These are phyloP conservation scores for Pleurotus djamor DNA, from an alignment of 768 basidiomycete species.

Conservation along the genomic window DNA sequence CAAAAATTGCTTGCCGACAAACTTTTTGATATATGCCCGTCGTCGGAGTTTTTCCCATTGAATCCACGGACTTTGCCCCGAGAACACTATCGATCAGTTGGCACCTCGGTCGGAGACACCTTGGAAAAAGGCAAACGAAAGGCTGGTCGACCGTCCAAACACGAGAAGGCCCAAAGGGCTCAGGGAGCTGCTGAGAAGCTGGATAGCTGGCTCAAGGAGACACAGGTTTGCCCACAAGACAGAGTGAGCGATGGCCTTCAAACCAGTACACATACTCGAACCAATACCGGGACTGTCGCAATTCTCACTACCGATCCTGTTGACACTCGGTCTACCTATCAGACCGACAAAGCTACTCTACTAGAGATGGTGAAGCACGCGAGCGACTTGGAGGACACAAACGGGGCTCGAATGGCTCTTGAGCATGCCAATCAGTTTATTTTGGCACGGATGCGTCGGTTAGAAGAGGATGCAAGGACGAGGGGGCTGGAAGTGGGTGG, in stretches of 20 bases:
- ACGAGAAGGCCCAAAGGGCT: conserved; percentile 56
- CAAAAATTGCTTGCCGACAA: conserved; percentile 42
- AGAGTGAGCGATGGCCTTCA: too few relatives aligned
- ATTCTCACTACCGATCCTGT: conserved; percentile 22
- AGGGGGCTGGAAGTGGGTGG: conserved; percentile 27
- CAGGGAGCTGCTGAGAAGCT: conserved; percentile 46
- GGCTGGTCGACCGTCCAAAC: conserved; percentile 63
- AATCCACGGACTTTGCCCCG: conserved; percentile 70
- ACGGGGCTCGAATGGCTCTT: conserved; percentile 28
- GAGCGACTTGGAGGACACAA: conserved; percentile 8
- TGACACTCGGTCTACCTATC: conserved; percentile 35
- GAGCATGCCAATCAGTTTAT: conserved; percentile 47
- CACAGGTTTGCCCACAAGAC: background rate
- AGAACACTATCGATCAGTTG: conserved; percentile 38
- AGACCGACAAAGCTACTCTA: conserved; percentile 36
- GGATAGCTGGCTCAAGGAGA: conserved; percentile 47
- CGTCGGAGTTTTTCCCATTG: conserved; percentile 42
- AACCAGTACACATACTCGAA: too few relatives aligned
- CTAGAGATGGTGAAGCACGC: conserved; percentile 30
- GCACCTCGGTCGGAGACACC: conserved; percentile 11
- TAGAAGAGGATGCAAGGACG: conserved; percentile 42
- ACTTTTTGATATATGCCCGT: conserved; percentile 62
- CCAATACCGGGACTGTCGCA: too few relatives aligned
- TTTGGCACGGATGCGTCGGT: conserved; percentile 48
- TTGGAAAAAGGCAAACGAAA: conserved; percentile 33